Percentiles rank a stretch among this genome's conserved stretches.
Evolutionary conservation across 306 rosid species (phyloP).

Genomic region (Prunus dulcis): DNA sequence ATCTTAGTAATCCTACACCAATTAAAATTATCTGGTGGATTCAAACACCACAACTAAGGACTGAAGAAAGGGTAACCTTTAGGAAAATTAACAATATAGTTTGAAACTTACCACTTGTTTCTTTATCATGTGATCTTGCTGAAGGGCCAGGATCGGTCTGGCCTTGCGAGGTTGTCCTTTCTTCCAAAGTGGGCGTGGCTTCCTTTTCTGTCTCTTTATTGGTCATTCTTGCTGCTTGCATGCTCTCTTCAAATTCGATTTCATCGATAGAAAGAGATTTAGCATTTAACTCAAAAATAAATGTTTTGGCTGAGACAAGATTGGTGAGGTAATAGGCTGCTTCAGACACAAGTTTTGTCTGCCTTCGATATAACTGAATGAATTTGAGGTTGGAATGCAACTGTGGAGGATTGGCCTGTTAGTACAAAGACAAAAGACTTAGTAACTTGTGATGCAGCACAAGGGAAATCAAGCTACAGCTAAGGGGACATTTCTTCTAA

Average conservation of each 20-base stretch:
- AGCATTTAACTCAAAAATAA: conserved; percentile 54
- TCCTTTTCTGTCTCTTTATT: conserved; percentile 24
- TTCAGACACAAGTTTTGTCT: conserved; percentile 59
- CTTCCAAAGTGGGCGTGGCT: conserved; percentile 17
- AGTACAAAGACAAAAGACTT: conserved; percentile 17
- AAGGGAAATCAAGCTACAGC: background rate
- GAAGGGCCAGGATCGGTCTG: conserved; percentile 23
- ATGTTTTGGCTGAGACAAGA: conserved; percentile 59
- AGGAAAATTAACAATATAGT: background rate
- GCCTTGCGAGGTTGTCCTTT: conserved; percentile 20
- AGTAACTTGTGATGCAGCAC: background rate
- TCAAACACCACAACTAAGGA: background rate
- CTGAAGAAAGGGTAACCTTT: background rate
- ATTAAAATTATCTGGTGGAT: background rate
- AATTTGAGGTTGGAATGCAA: conserved; percentile 72
- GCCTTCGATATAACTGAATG: conserved; percentile 58
- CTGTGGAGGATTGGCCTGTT: conserved; percentile 68
- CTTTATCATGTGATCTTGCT: conserved; percentile 14
- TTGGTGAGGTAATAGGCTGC: conserved; percentile 50
- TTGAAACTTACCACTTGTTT: conserved; percentile 35
- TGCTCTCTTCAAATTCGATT: conserved; percentile 51
- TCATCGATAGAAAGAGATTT: conserved; percentile 49
- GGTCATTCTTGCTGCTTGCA: conserved; percentile 50
- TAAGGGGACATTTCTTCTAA: background rate
- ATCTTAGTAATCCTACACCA: background rate